Percentiles rank a stretch among this genome's conserved stretches.
phyloP scores from a whole-genome alignment of 1,284 basidiomycete genomes.

The Sparassis latifolia region DNA sequence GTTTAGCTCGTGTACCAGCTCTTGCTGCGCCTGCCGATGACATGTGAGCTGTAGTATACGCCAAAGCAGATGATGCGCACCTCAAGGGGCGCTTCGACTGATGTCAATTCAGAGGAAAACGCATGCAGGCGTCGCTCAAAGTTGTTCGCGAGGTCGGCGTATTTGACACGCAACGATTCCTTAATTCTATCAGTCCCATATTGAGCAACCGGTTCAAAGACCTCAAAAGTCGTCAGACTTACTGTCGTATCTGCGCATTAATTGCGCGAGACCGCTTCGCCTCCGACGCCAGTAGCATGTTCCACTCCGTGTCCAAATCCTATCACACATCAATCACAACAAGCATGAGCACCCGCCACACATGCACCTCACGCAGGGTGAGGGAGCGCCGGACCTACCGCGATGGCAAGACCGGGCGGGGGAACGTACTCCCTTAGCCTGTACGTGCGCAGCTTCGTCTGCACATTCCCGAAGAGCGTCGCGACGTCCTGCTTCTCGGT shows the following conservation, averaged over 20 bases:
- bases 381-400: slow-evolving; percentile 31
- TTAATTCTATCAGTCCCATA: slow-evolving; percentile 61
- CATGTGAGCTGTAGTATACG: background rate
- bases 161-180: slow-evolving; percentile 78
- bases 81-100: slow-evolving; percentile 75
- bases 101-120: slow-evolving; percentile 72
- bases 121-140: slow-evolving; percentile 71
- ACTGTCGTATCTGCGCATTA: slow-evolving; percentile 90
- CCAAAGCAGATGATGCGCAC: slow-evolving; percentile 30
- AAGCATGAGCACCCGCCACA: background rate
- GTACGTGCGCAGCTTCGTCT: slow-evolving; percentile 93
- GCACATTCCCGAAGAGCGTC: slow-evolving; percentile 88
- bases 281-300: slow-evolving; percentile 66
- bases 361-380: background rate
- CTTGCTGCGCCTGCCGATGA: slow-evolving; percentile 44
- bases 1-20: slow-evolving; percentile 49
- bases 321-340: slow-evolving; percentile 16
- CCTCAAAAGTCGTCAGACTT: slow-evolving; percentile 25
- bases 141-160: slow-evolving; percentile 80
- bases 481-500: slow-evolving; percentile 86
- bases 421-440: slow-evolving; percentile 80
- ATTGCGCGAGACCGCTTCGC: slow-evolving; percentile 77
- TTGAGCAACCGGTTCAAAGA: background rate
- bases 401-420: slow-evolving; percentile 59
- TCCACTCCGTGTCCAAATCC: slow-evolving; percentile 83